Base-by-base conservation (phyloP, 2,329 filamentous ascomycete species). In the Botrytis sinoallii region DNA sequence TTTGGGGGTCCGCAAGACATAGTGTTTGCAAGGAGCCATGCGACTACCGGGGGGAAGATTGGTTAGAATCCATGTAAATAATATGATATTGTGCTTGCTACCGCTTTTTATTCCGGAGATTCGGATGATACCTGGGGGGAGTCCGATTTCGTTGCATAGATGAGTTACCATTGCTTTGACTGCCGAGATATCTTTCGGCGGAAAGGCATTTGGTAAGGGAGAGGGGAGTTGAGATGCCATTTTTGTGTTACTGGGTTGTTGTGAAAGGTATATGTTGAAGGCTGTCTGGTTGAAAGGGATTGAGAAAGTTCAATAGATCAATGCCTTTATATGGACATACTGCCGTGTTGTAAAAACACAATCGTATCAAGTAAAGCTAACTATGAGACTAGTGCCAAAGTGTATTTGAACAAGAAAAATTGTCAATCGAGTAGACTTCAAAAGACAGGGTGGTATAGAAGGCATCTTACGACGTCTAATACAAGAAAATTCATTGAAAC, bases 11-110 rank as follows among this genome's bases (percentile, higher is more conserved):
- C 48, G 22, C n/a, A 69, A 9, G 29, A 69, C 66, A 16, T 38
- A 69, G 38, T 20, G 25, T 12, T 9, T 4, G 4, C 1, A 20
- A 4, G 2, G n/a, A 0, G 2, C 35, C 20, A 22, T 38, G 12
- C 12, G 1, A 9, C n/a, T 29, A 57, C 16, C 35, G 0, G 3
- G 25, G 5, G 38, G 1, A 16, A 18, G 7, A 0, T 4, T 42
- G 4, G 29, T 16, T 38, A 57, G 29, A 12, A 57, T 16, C 40
- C 48, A 69, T 29, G 48, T 32, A 10, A 69, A 69, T 22, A 57
- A 6, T 40, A 42, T 32, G 35, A 69, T 55, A 14, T 22, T 69
- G 48, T 42, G 2, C 0, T 69, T 42, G 38, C n/a, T 32, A 6
- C 66, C 48, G n/a, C 38, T 2, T 29, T 57, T 57, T 2, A 42